A percentile compares a stretch with the other conserved stretches of the same genome.
Conservation (phyloP, 345 rosid species). For the Rubroshorea leprosula region DNA sequence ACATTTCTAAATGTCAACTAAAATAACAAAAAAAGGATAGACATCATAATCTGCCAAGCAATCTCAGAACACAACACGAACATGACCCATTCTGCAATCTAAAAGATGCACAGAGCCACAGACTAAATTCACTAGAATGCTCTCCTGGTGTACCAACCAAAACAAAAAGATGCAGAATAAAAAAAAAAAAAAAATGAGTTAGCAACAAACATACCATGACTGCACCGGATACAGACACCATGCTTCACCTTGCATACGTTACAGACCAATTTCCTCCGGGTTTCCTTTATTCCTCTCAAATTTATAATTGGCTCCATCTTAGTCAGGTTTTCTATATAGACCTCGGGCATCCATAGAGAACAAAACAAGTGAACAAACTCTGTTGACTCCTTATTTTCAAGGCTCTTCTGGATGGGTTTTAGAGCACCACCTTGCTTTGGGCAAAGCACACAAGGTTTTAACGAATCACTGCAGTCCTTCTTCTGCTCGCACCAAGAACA, state of each 20-base stretch:
- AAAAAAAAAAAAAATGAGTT: slow-evolving; percentile 11
- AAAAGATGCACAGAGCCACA: slow-evolving; percentile 3
- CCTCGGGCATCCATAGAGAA: slow-evolving; percentile 86
- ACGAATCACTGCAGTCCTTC: slow-evolving; percentile 28
- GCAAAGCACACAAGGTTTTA: slow-evolving; percentile 68
- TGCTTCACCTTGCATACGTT: slow-evolving; percentile 81
- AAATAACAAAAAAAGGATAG: background rate
- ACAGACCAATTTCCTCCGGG: slow-evolving; percentile 62
- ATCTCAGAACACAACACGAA: background rate
- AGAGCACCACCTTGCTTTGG: slow-evolving; percentile 76
- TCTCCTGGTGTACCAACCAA: slow-evolving; percentile 18
- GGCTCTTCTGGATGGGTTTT: slow-evolving; percentile 47
- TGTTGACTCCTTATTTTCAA: slow-evolving; percentile 23
- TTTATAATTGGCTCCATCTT: slow-evolving; percentile 82
- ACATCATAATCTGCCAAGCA: too few relatives aligned
- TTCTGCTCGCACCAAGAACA: slow-evolving; percentile 80
- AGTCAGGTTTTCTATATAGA: slow-evolving; percentile 49
- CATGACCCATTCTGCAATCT: background rate
- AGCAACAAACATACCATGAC: slow-evolving; percentile 84
- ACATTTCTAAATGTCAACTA: background rate
- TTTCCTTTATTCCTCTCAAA: slow-evolving; percentile 53
- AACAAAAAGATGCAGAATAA: slow-evolving; percentile 14
- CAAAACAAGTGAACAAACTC: slow-evolving; percentile 92
- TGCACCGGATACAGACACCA: slow-evolving; percentile 89
- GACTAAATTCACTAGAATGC: slow-evolving; percentile 11